phyloP scores from a whole-genome alignment of 2,329 filamentous ascomycete genomes.

The Neurospora sp. region DNA sequence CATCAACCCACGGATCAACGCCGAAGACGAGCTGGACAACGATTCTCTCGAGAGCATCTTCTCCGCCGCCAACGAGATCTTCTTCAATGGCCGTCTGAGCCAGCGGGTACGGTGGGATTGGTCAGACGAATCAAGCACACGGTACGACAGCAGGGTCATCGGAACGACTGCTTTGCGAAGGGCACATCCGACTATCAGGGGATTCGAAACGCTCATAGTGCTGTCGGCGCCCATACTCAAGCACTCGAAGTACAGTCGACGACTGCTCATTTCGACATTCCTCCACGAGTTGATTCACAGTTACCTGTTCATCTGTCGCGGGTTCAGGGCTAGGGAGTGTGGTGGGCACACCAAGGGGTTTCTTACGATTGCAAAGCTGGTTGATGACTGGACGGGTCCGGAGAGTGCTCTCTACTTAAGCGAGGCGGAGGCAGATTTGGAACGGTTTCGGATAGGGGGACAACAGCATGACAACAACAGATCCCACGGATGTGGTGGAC shows the following conservation, averaged over 20 bases:
- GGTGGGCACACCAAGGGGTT: slow-evolving; percentile 55
- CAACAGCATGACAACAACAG: neutral
- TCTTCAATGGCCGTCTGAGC: slow-evolving; percentile 46
- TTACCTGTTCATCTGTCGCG: slow-evolving; percentile 53
- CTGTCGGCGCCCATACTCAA: slow-evolving; percentile 50
- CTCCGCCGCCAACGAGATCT: slow-evolving; percentile 50
- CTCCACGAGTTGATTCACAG: slow-evolving; percentile 59
- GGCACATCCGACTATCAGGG: slow-evolving; percentile 29
- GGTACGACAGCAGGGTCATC: slow-evolving; percentile 46
- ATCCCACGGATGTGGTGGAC: neutral
- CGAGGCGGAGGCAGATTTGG: slow-evolving; percentile 52
- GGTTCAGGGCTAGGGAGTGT: slow-evolving; percentile 42
- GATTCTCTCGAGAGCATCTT: slow-evolving; percentile 48
- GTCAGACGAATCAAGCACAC: slow-evolving; percentile 39
- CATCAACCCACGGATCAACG: slow-evolving; percentile 39
- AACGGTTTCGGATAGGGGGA: slow-evolving; percentile 33
- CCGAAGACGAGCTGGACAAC: slow-evolving; percentile 45
- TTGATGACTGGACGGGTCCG: slow-evolving; percentile 50
- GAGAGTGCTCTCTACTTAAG: slow-evolving; percentile 40
- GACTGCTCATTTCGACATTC: slow-evolving; percentile 54
- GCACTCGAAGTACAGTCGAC: slow-evolving; percentile 44
- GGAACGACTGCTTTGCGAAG: slow-evolving; percentile 51
- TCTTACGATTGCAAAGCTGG: slow-evolving; percentile 44
- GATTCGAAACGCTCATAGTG: slow-evolving; percentile 53
- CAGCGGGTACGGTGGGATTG: slow-evolving; percentile 54